Evolutionary conservation across 768 basidiomycete genomes (phyloP), one percentile per base, ranked within the genome.

Genomic region (Pleurotus tuber-regium): DNA sequence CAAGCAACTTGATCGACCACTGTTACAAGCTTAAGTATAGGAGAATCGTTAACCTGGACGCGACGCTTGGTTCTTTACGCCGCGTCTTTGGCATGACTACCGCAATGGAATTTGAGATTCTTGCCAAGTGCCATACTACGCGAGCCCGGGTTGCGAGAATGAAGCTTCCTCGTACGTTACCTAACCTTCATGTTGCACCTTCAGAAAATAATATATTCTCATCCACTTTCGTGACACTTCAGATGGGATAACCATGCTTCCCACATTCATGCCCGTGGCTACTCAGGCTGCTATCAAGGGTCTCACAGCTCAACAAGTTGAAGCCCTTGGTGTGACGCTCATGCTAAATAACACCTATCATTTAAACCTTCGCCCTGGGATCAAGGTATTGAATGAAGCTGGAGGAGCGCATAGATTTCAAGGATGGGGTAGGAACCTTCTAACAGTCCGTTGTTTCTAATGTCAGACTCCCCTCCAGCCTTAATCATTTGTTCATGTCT

Each of bases 201-300:
- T n/a, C n/a, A n/a, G n/a, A n/a, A n/a, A n/a, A n/a, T n/a, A n/a
- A n/a, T n/a, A n/a, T n/a, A 12, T 2, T 42, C 33, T 25, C 38
- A 52, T 35, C 28, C 8, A 30, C 19, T 16, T 33, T 33, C 28
- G 21, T 29, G 33, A 42, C n/a, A 39, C 16, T 57, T 19, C 54
- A 91, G 89, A 92, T 71, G 90, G 89, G 7, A 70, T 78, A 31
- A 93, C 91, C 1, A 82, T 87, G 75, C 71, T 93, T 16, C 92
- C 92, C 1, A 91, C 92, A 0, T 95, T 95, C 60, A 95, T 94
- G 92, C 92, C 92, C 2, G 91, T 94, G 7, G 92, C 91, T 2
- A 95, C 92, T 3, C 92, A 95, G 63, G 91, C 87, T 14, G 88
- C 92, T 4, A 91, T 95, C 62, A 96, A 96, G 67, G 91, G 92